Evolutionary conservation across 805 yeast species (phyloP), one percentile per base, ranked within the genome.

Genomic region (Candida parachauliodes): DNA sequence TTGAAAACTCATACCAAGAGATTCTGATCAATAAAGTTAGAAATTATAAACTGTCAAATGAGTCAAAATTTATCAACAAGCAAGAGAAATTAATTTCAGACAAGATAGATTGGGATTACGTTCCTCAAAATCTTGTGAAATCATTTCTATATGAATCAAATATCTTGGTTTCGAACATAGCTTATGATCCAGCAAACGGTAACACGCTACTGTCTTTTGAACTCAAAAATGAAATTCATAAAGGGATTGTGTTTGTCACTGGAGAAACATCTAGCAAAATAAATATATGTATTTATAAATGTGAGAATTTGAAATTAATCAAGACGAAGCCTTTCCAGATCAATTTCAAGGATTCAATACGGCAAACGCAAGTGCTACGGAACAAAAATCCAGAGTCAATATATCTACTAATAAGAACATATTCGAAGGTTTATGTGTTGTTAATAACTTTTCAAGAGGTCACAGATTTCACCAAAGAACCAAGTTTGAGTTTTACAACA

Each of bases 311-410:
- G 2, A n/a, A 15, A 15, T 8, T 34, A 17, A 2, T 5, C 9
- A 17, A 11, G 12, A 16, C 37, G 12, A 14, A 34, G 10, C 52
- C 51, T 8, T 43, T 44, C 25, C 49, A 54, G 33, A 41, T 56
- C 2, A 36, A 46, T 16, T 43, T 70, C 12, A 48, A 60, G 4
- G 62, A 70, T 2, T 53, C 65, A 2, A 71, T 75, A 7, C 62
- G 61, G 33, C 72, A 66, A 36, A 62, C 75, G 12, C 15, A 24
- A n/a, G 10, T 19, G 17, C 7, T 1, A 6, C 2, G 7, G 10
- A 20, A 28, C 17, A 10, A 5, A 2, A 22, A 23, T 5, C 15
- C 16, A 14, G 14, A 28, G 12, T 12, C 18, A 3, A 25, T 15
- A 9, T 11, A 28, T 4, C 12, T 39, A 3, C 15, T 68, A 1